Evolutionary conservation across 1,139 yeast species (phyloP), one percentile per base, ranked within the genome.

Genomic region (Hansenula sp.): DNA sequence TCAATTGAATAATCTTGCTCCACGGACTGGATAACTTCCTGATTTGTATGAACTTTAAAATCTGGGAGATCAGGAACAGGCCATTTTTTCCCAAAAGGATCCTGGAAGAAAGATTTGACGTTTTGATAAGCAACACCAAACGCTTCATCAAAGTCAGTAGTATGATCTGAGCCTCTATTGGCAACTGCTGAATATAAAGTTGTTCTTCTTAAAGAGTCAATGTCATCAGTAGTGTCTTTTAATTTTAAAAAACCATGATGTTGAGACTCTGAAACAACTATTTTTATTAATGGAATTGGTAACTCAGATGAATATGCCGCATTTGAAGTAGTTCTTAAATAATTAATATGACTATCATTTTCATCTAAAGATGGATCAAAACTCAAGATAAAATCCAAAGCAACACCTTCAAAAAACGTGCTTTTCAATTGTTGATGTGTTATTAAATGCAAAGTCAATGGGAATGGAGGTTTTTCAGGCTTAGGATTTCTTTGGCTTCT

Each of bases 341-440:
- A 47, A 12, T 45, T 47, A 21, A 63, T 43, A 18, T 59, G 57
- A 6, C 55, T 56, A 38, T 68, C 61, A 17, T 62, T 51, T 18
- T 67, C 67, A 46, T 77, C 76, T 32, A 82, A 47, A 22, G 66
- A 55, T 2, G 73, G 64, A 57, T 82, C 89, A 52, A 82, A 75
- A n/a, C 86, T 75, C 29, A 82, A 63, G 17, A 82, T 71, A 40
- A 75, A 46, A 44, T 74, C 68, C 46, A 73, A 42, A n/a, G 55
- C 46, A 40, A 62, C 55, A 29, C 56, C 56, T 17, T 59, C 45
- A 42, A 61, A 46, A 3, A 50, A 45, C 4, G 56, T 51, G 19
- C 57, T 51, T 30, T 61, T 59, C 33, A 71, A 45, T 46, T 69
- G 75, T 27, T 68, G 66, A 2, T 73, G 59, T 11, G 73, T 58